Base-by-base conservation (phyloP, 2,329 filamentous ascomycete species). In the Colletotrichum sp. region DNA sequence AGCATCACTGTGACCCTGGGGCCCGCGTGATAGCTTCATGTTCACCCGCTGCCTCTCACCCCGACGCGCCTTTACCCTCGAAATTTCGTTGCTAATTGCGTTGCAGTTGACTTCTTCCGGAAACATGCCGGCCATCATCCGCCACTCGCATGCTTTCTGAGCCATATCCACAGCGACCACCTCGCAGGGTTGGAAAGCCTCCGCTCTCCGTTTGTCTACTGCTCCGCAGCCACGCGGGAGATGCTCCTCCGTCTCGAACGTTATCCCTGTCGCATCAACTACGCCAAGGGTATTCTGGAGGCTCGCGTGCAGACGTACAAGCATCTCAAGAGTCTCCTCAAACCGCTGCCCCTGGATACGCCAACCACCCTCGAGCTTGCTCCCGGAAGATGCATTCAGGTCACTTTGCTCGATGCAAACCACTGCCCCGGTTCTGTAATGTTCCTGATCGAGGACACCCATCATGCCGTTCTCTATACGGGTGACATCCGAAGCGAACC, bases 91-190 rank as follows among this genome's bases (percentile, higher is more conserved):
- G 76, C 75, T 77, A 12, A 80, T 15, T 22, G n/a, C 8, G 18
- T 28, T 18, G 12, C 72, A 95, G 93, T 98, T 78, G 96, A 98
- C 84, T 95, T 93, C 86, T 98, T 98, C 80, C 91, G 95, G 28
- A 86, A 85, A 18, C 88, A 89, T 63, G 85, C 87, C 6, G 86
- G 87, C 8, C 84, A 84, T 18, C 89, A 85, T 18, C 90, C 94
- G 6, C 94, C 95, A 0, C 85, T 97, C 71, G 96, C 95, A 18
- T 97, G 94, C 83, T 98, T 99, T 82, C 88, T 99, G 30, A 98
- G 95, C 84, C 96, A 99, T 89, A 92, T 98, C 3, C 96, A 98
- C 82, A 98, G 94, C 78, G 96, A 98, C 80, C 96, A 98, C 84
- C 90, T 98, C 2, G 90, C 90, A 44, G 96, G 96, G 0, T 89